Percentiles rank a stretch among this genome's conserved stretches.
These are phyloP conservation scores for Chrysanthemum seticuspe DNA, from an alignment of 129 eudicot genomes.

Conservation along the genomic window DNA sequence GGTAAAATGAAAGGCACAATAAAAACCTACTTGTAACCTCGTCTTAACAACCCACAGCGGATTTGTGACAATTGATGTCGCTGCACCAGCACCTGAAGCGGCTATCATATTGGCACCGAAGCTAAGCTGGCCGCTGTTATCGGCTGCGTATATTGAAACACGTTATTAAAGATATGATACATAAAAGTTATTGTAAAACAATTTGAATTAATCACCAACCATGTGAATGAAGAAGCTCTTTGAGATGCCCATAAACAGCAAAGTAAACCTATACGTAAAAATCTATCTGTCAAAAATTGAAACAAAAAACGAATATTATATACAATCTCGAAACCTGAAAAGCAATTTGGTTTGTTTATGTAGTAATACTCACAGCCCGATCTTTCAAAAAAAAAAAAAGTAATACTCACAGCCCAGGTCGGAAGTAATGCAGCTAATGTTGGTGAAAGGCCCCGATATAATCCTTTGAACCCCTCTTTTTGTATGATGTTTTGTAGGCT, in stretches of 20 bases:
- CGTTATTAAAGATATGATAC: not conserved
- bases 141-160: conserved; percentile 30
- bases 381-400: too few relatives aligned
- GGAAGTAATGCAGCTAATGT: conserved; percentile 81
- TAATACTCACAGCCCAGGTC: conserved; percentile 68
- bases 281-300: conserved; percentile 21
- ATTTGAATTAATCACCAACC: conserved; percentile 35
- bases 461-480: conserved; percentile 68
- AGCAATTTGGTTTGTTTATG: not conserved
- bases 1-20: not conserved
- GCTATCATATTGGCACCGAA: conserved; percentile 78
- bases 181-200: not conserved
- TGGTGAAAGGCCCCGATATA: conserved; percentile 88
- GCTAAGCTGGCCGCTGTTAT: conserved; percentile 54
- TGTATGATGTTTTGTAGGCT: conserved; percentile 57
- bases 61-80: conserved; percentile 72
- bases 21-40: conserved; percentile 66
- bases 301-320: not conserved
- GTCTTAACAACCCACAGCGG: conserved; percentile 97
- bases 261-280: conserved; percentile 68
- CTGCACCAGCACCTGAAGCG: conserved; percentile 94
- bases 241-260: conserved; percentile 76
- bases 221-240: conserved; percentile 57
- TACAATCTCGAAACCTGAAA: not conserved
- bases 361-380: conserved; percentile 63